Evolutionary conservation across 371 early-diverging fungal species (phyloP).

Genomic region (Dichotomocladium elegans): DNA sequence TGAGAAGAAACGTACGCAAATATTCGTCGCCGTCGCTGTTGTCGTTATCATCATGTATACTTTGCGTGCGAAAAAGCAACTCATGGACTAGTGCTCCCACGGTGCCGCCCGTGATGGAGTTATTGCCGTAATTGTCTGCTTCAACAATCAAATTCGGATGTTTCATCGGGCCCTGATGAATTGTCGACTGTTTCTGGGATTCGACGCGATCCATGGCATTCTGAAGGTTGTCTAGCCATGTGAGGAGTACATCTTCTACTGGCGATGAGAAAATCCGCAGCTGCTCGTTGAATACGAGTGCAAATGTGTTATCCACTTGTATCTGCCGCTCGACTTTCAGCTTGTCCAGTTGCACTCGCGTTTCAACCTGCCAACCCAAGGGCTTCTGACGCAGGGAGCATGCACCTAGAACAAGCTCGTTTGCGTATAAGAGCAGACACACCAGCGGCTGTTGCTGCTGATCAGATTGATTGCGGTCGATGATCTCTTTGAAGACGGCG

Average conservation of each 20-base stretch:
- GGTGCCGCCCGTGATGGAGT: slow-evolving; percentile 57
- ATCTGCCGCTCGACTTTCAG: slow-evolving; percentile 3
- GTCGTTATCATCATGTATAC: not conserved
- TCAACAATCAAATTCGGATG: slow-evolving; percentile 9
- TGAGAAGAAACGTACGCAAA: slow-evolving; percentile 49
- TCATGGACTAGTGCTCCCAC: slow-evolving; percentile 66
- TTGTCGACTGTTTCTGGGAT: not conserved
- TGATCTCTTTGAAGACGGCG: slow-evolving; percentile 20
- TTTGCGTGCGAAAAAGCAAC: slow-evolving; percentile 45
- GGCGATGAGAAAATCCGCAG: not conserved
- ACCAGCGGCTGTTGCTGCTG: slow-evolving; percentile 19
- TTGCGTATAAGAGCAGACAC: slow-evolving; percentile 11
- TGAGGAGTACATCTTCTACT: not conserved
- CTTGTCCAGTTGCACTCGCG: slow-evolving; percentile 6
- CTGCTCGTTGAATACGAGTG: not conserved
- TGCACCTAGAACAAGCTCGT: slow-evolving; percentile 7
- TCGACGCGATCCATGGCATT: not conserved
- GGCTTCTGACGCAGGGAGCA: not conserved
- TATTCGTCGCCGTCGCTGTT: slow-evolving; percentile 11
- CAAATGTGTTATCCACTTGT: not conserved
- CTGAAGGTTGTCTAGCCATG: slow-evolving; percentile 6
- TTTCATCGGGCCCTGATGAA: not conserved
- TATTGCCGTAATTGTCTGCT: not conserved
- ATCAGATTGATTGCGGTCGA: slow-evolving; percentile 4
- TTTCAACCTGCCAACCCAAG: slow-evolving; percentile 4